Evolutionary conservation across 495 filamentous ascomycete genomes (phyloP).

Genomic region (Xylaria castorea): DNA sequence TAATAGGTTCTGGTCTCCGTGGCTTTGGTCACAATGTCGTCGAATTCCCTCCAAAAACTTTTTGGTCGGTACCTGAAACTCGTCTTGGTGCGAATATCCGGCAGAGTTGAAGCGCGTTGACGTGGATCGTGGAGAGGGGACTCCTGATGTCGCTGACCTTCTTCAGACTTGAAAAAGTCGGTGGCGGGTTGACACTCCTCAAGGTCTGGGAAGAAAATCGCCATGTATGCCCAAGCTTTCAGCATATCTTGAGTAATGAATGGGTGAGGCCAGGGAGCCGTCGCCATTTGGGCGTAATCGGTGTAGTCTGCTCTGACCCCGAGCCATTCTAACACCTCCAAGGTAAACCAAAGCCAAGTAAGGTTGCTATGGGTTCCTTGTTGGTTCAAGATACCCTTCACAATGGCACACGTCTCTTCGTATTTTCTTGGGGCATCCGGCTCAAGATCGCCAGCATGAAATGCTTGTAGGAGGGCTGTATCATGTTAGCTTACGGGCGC

Average conservation of each 20-base stretch:
- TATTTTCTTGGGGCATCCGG: constrained; percentile 47
- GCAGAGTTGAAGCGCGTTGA: constrained; percentile 44
- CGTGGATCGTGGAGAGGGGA: constrained; percentile 47
- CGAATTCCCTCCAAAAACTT: constrained; percentile 48
- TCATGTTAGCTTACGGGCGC: neutral
- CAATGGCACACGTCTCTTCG: constrained; percentile 42
- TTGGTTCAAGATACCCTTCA: constrained; percentile 42
- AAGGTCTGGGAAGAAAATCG: constrained; percentile 49
- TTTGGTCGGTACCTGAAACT: constrained; percentile 46
- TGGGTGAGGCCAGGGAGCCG: constrained; percentile 44
- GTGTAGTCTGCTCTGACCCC: constrained; percentile 41
- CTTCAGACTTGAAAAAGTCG: constrained; percentile 42
- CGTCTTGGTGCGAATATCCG: constrained; percentile 40
- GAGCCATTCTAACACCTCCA: constrained; percentile 46
- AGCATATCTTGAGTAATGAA: constrained; percentile 50
- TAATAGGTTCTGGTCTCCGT: constrained; percentile 28
- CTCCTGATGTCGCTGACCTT: constrained; percentile 42
- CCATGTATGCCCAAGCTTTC: constrained; percentile 49
- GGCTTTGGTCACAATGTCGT: constrained; percentile 28
- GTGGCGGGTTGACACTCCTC: constrained; percentile 35
- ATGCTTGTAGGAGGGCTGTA: constrained; percentile 51
- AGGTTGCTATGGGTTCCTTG: constrained; percentile 27
- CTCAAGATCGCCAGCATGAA: constrained; percentile 52
- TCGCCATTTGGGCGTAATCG: constrained; percentile 31
- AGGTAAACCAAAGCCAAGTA: constrained; percentile 43